phyloP scores from a whole-genome alignment of 306 rosid species.

The Sicyos baderoa region DNA sequence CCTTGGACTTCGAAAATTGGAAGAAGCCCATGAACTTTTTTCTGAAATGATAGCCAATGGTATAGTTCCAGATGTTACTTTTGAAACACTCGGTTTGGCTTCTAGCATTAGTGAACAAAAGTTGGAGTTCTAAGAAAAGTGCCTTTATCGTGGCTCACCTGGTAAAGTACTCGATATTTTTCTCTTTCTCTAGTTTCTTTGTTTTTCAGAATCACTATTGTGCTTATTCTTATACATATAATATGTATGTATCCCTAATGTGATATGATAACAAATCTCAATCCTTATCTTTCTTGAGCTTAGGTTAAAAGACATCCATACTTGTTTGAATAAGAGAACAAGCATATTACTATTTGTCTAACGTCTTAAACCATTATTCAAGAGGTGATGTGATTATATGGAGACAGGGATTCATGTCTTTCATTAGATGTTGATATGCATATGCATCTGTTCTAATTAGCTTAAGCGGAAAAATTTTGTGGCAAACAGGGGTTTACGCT shows the following conservation, averaged over 20 bases:
- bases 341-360: neutral
- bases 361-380: neutral
- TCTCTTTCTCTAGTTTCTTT: neutral
- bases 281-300: neutral
- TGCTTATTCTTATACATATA: neutral
- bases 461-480: too few species aligned
- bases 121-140: neutral
- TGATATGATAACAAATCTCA: neutral
- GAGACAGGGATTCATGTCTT: neutral
- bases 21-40: slow-evolving; percentile 29
- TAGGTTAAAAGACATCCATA: neutral
- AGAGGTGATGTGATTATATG: neutral
- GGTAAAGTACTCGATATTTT: slow-evolving; percentile 3
- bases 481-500: too few species aligned
- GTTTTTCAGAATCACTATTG: neutral
- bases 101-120: neutral
- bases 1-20: slow-evolving; percentile 27
- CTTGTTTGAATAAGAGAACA: neutral
- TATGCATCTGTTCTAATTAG: too few species aligned
- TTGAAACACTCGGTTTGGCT: slow-evolving; percentile 18
- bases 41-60: slow-evolving; percentile 35
- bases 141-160: neutral
- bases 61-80: slow-evolving; percentile 35
- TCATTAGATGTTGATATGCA: too few species aligned
- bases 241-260: neutral